A percentile compares a stretch with the other conserved stretches of the same genome.
Evolutionary conservation across 345 rosid genomes (phyloP).

Genomic region (Eutrema yunnanense): DNA sequence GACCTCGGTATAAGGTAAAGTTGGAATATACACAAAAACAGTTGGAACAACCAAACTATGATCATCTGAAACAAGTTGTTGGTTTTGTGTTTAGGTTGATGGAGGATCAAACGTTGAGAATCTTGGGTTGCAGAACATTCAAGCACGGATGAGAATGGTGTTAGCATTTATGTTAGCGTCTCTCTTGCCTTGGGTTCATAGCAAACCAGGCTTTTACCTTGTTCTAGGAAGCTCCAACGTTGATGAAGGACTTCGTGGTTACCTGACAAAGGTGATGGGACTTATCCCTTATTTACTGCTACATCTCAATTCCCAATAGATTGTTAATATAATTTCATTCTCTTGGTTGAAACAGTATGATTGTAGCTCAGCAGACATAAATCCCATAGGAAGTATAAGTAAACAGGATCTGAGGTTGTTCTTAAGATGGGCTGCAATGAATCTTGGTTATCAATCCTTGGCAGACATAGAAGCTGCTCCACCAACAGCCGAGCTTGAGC

Average conservation of each 20-base stretch:
- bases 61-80: neutral
- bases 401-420: conserved; percentile 81
- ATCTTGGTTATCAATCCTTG: conserved; percentile 85
- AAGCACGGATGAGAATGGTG: conserved; percentile 96
- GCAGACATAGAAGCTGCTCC: conserved; percentile 95
- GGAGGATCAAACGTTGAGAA: conserved; percentile 91
- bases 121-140: conserved; percentile 86
- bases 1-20: conserved; percentile 68
- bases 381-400: conserved; percentile 93
- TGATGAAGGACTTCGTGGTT: conserved; percentile 93
- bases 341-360: conserved; percentile 63
- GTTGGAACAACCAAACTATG: neutral
- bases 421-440: conserved; percentile 80
- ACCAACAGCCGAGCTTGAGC: conserved; percentile 96
- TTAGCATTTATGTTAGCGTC: conserved; percentile 89
- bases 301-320: neutral
- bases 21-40: neutral
- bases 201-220: conserved; percentile 81
- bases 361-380: conserved; percentile 93
- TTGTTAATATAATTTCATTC: neutral
- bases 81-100: conserved; percentile 49
- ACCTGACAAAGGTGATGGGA: conserved; percentile 72
- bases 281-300: neutral
- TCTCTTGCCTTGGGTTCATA: conserved; percentile 94
- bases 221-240: conserved; percentile 95